These are phyloP conservation scores for Zarea fungicola DNA, from an alignment of 2,329 filamentous ascomycete species.

Conservation along the genomic window DNA sequence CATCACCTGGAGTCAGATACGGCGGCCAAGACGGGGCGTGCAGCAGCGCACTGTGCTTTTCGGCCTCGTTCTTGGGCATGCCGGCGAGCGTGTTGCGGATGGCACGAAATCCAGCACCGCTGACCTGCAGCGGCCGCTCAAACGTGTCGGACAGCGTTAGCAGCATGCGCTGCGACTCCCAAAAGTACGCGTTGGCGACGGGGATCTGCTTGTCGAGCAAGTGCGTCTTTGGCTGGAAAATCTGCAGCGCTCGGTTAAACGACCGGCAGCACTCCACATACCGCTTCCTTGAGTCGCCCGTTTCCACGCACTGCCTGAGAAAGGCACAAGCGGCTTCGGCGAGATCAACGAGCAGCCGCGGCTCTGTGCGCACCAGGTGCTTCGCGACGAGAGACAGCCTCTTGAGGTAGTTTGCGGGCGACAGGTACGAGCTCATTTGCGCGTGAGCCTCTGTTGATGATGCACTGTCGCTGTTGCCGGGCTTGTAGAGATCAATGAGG, in stretches of 20 bases:
- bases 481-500: conserved; percentile 24
- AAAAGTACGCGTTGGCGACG: conserved; percentile 33
- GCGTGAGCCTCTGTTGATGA: background rate
- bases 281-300: conserved; percentile 15
- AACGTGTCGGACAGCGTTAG: conserved; percentile 46
- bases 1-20: conserved; percentile 52
- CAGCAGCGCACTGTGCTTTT: conserved; percentile 43
- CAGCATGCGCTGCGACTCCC: conserved; percentile 53
- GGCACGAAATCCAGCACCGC: conserved; percentile 46
- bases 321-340: conserved; percentile 24
- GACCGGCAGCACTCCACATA: conserved; percentile 26
- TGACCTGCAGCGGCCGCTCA: conserved; percentile 45
- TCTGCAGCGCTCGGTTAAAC: conserved; percentile 26
- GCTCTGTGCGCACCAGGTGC: conserved; percentile 29
- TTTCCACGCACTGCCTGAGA: conserved; percentile 20
- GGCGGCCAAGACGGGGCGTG: conserved; percentile 55
- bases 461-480: background rate
- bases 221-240: conserved; percentile 23
- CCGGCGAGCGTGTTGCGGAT: conserved; percentile 50
- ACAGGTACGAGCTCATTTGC: conserved; percentile 12
- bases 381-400: conserved; percentile 23
- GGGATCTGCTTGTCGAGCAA: conserved; percentile 20
- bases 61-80: conserved; percentile 46
- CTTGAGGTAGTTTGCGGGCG: conserved; percentile 21
- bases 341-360: conserved; percentile 27